Percentiles rank a stretch among this genome's conserved stretches.
These are phyloP conservation scores for Fusarium foetens DNA, from an alignment of 2,329 filamentous ascomycete genomes.

Conservation along the genomic window DNA sequence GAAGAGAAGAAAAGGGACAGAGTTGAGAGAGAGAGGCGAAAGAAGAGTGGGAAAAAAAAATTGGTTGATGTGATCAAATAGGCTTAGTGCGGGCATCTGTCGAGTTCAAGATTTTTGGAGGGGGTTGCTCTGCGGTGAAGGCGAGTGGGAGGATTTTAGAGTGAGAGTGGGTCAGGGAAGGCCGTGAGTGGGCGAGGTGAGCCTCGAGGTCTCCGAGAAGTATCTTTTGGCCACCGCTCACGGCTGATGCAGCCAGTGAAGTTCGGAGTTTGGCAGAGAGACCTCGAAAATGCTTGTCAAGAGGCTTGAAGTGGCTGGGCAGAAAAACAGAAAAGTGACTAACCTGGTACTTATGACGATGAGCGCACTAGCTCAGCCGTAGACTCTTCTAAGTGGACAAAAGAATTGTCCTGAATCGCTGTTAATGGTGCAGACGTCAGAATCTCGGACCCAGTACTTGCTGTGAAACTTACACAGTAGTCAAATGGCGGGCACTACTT, in stretches of 20 bases:
- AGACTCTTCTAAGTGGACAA: slow-evolving; percentile 17
- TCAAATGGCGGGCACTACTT: slow-evolving; percentile 3
- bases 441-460: slow-evolving; percentile 1
- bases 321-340: slow-evolving; percentile 23
- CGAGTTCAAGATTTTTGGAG: slow-evolving; percentile 42
- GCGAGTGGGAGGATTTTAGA: slow-evolving; percentile 34
- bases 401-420: slow-evolving; percentile 28
- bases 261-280: slow-evolving; percentile 17
- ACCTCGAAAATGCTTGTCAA: slow-evolving; percentile 15
- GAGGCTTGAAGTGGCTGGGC: slow-evolving; percentile 37
- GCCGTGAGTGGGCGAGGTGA: slow-evolving; percentile 42
- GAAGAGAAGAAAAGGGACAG: slow-evolving; percentile 48
- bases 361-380: slow-evolving; percentile 16
- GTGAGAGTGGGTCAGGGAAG: slow-evolving; percentile 41
- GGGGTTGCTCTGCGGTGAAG: slow-evolving; percentile 44
- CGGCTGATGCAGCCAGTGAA: slow-evolving; percentile 30
- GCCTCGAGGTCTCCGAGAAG: slow-evolving; percentile 29
- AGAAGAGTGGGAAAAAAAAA: slow-evolving; percentile 51
- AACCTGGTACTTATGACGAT: slow-evolving; percentile 31
- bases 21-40: slow-evolving; percentile 48
- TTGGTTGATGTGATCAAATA: slow-evolving; percentile 46
- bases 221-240: slow-evolving; percentile 44
- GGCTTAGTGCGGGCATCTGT: slow-evolving; percentile 45
- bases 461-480: neutral
- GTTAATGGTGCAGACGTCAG: slow-evolving; percentile 16